Conservation (phyloP, 2,329 filamentous ascomycete species). For the Penicillium sp. region DNA sequence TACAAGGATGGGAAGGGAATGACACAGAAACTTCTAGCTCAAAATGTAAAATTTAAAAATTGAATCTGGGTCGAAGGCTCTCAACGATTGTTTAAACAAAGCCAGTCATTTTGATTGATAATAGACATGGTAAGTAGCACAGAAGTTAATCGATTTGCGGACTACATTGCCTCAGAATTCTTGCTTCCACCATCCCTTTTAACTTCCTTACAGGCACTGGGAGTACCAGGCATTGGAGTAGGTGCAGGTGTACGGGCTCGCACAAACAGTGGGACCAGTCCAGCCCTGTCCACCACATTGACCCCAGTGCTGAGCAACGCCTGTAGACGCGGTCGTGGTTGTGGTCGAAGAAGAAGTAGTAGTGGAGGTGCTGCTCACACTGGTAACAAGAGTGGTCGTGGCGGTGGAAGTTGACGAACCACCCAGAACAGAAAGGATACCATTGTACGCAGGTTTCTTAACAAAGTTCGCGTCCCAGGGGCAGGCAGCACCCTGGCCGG, state of each 20-base stretch:
- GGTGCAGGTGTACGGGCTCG: conserved; percentile 32
- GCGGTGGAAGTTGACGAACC: conserved; percentile 12
- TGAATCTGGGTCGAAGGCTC: background rate
- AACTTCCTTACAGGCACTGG: conserved; percentile 31
- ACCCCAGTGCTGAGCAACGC: conserved; percentile 29
- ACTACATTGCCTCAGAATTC: background rate
- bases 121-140: background rate
- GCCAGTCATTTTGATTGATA: background rate
- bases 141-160: background rate
- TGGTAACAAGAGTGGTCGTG: conserved; percentile 19
- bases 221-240: conserved; percentile 36
- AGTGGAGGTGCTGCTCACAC: conserved; percentile 10
- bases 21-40: background rate
- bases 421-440: conserved; percentile 36
- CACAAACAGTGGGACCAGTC: conserved; percentile 35
- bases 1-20: background rate
- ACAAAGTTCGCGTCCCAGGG: conserved; percentile 52
- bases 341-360: conserved; percentile 14
- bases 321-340: conserved; percentile 13
- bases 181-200: background rate
- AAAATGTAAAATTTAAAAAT: too few species aligned
- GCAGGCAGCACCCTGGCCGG: conserved; percentile 47
- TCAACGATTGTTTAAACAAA: background rate
- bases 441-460: conserved; percentile 54
- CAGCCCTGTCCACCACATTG: conserved; percentile 37